A percentile compares a stretch with the other conserved stretches of the same genome.
Conservation (phyloP, 2,329 filamentous ascomycete genomes). For the Fonsecaea multimorphosa region DNA sequence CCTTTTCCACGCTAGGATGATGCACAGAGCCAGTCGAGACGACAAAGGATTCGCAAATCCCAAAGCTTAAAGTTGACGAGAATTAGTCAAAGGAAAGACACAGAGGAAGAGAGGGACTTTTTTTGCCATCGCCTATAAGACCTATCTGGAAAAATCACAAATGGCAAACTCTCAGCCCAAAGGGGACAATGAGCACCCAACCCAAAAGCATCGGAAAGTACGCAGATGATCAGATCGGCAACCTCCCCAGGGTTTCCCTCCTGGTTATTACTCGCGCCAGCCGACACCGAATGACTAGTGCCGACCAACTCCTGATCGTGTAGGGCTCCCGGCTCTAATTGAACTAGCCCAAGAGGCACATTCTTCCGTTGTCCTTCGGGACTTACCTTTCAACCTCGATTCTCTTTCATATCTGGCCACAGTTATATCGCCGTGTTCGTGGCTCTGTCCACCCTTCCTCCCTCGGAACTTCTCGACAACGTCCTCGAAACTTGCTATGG, state of each 20-base stretch:
- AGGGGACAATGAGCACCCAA: not conserved
- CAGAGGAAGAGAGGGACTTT: not conserved
- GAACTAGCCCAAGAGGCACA: conserved; percentile 1
- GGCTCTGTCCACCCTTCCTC: not conserved
- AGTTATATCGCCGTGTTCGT: not conserved
- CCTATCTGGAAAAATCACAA: not conserved
- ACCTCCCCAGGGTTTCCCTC: conserved; percentile 7
- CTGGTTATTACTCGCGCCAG: not conserved
- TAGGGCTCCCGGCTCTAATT: not conserved
- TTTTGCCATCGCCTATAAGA: conserved; percentile 4
- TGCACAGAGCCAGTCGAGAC: conserved; percentile 9
- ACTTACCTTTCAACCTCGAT: not conserved
- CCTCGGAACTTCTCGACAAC: not conserved
- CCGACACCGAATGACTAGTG: conserved; percentile 5
- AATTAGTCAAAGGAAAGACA: not conserved
- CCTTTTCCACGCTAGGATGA: conserved; percentile 1
- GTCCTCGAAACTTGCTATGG: conserved; percentile 14
- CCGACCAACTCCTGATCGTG: conserved; percentile 5
- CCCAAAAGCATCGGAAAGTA: not conserved
- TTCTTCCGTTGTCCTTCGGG: not conserved
- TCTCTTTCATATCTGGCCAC: not conserved
- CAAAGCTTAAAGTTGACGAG: not conserved
- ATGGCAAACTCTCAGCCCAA: not conserved
- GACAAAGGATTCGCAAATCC: not conserved
- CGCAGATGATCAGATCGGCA: conserved; percentile 9